phyloP scores from a whole-genome alignment of 352 stramenopile genomes.

The Phytophthora ohioensis region DNA sequence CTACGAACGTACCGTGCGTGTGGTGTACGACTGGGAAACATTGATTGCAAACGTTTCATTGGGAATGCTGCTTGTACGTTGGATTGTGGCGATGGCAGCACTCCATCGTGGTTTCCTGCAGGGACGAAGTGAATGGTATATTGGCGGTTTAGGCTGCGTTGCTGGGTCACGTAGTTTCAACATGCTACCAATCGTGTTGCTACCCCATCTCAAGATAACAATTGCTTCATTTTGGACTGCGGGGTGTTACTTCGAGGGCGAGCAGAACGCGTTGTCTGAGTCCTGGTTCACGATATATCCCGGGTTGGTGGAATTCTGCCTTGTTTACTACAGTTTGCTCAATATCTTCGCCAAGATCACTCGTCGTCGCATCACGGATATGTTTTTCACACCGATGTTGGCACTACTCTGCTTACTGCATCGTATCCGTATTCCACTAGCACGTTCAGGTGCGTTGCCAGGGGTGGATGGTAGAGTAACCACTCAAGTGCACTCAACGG shows the following conservation, averaged over 20 bases:
- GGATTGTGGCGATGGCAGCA: slow-evolving; percentile 51
- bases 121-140: slow-evolving; percentile 34
- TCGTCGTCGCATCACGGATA: slow-evolving; percentile 44
- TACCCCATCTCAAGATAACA: slow-evolving; percentile 50
- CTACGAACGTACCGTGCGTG: slow-evolving; percentile 19
- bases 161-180: slow-evolving; percentile 49
- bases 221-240: slow-evolving; percentile 53
- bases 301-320: slow-evolving; percentile 42
- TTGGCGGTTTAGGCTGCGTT: slow-evolving; percentile 49
- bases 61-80: slow-evolving; percentile 45
- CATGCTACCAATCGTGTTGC: slow-evolving; percentile 51
- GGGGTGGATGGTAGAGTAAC: slow-evolving; percentile 48
- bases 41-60: slow-evolving; percentile 58
- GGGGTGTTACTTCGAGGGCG: slow-evolving; percentile 56
- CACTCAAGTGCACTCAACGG: slow-evolving; percentile 34
- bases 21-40: slow-evolving; percentile 54
- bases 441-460: slow-evolving; percentile 8
- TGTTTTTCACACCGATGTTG: slow-evolving; percentile 49
- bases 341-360: slow-evolving; percentile 54
- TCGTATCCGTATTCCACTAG: slow-evolving; percentile 34
- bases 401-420: slow-evolving; percentile 49
- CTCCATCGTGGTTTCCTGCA: slow-evolving; percentile 42
- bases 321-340: slow-evolving; percentile 56
- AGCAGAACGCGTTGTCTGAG: slow-evolving; percentile 51
- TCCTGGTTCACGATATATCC: slow-evolving; percentile 64